Base-by-base conservation (phyloP, 2,329 filamentous ascomycete genomes). In the Verticillium nubilum region DNA sequence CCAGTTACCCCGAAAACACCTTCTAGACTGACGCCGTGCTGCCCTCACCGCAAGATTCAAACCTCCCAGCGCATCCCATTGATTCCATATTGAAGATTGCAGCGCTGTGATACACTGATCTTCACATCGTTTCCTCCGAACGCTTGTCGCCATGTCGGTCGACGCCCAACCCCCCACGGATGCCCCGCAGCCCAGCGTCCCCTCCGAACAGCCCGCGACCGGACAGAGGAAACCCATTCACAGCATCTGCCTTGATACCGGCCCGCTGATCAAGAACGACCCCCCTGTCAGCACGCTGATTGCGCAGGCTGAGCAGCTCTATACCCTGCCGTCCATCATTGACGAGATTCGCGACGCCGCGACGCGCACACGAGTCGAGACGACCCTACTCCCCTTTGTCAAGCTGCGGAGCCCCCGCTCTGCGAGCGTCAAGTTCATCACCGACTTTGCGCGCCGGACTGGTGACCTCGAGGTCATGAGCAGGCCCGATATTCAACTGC, bases 181-280 rank as follows among this genome's bases (percentile, higher is more conserved):
- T 23, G 19, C n/a, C 19, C 19, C 42, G 42, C 42, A 25, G 19
- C 19, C 42, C 19, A 25, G n/a, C 13, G 42, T 50, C 19, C 19
- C 19, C 42, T 50, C 42, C 4, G 42, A 50, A 19, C n/a, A 50
- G 10, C 9, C 42, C 13, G 19, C 9, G 9, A 50, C 52, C 7
- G 37, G 52, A 5, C 10, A 28, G 19, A 28, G 26, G 56, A 97
- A 93, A 71, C 83, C 88, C 0, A 86, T 96, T 56, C 87, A 96
- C 76, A 89, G 88, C 58, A 85, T 98, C 57, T 84, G 98, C 28
- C 83, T 99, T 65, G 95, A 99, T 71, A 90, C 95, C 3, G 94
- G 93, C 27, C 92, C 94, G 7, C 86, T 99, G 62, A 93, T 99
- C 73, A 94, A 94, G 72, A 97, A 97, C 76, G 89, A 95, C 64